Evolutionary conservation across 2,329 filamentous ascomycete species (phyloP), one percentile per base, ranked within the genome.

Genomic region (Hortaea sp.): DNA sequence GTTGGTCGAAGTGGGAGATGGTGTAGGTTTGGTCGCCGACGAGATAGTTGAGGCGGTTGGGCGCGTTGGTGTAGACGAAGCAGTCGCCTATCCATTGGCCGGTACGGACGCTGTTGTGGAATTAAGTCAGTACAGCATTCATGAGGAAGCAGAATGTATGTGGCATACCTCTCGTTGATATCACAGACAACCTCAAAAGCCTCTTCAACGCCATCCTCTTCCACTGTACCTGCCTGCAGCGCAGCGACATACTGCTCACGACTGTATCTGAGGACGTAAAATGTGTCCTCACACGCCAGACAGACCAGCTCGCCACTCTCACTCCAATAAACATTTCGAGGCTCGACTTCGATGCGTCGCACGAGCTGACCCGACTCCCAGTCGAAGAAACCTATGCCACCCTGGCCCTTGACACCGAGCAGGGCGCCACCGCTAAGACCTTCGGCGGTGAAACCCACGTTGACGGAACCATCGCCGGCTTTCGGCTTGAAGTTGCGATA

Each of bases 401-500:
- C 92, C 64, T 94, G 87, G 6, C 92, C 92, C 66, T 88, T 94
- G 6, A 97, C 89, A 72, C 92, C 92, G 7, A 98, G 80, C 27
- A 98, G 74, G 45, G 94, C 79, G 61, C 92, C 92, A 27, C 88
- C 90, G 41, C 83, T 85, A 41, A 98, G 73, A 11, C 89, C 90
- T 54, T 98, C 92, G 1, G 89, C 90, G 57, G 92, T 85, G 74
- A 95, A 98, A 20, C 7, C 89, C 89, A 97, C 88, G 63, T 98
- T 90, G 30, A 98, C 74, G 9, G 49, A 58, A 7, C 63, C 61
- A 9, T 88, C 88, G 47, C 86, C 87, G 29, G 76, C 71, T 69
- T 94, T 90, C 66, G 97, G 92, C 56, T 89, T 84, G 71, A 98
- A 97, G 69, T 97, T 97, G 69, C 92, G 90, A 76, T 92, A 97